Percentiles rank a stretch among this genome's conserved stretches.
These are phyloP conservation scores for Plasmodium cynomolgi DNA, from an alignment of 169 alveolate species.

Conservation along the genomic window DNA sequence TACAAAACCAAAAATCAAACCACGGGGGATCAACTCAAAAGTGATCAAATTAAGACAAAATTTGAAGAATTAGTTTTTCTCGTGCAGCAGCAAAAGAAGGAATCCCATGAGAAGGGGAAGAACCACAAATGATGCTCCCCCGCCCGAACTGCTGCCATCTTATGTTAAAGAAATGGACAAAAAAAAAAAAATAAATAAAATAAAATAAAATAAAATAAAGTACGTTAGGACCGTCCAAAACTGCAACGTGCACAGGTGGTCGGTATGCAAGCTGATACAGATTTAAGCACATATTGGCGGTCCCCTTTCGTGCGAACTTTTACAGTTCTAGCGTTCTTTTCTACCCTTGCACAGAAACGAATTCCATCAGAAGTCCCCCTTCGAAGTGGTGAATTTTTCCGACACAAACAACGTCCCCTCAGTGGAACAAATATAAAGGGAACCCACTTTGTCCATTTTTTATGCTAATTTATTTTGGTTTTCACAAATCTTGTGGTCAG, in stretches of 20 bases:
- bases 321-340: not conserved
- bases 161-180: not conserved
- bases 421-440: not conserved
- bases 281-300: not conserved
- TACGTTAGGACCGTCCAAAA: not conserved
- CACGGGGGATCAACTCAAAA: conserved; percentile 2
- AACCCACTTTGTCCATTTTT: not conserved
- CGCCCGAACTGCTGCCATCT: not conserved
- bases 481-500: not conserved
- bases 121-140: not conserved
- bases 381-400: not conserved
- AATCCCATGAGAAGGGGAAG: not conserved
- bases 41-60: conserved; percentile 8
- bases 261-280: not conserved
- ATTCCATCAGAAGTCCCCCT: not conserved
- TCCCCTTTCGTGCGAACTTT: not conserved
- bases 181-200: not conserved
- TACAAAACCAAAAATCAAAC: conserved; percentile 50
- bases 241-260: not conserved
- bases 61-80: conserved; percentile 62
- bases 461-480: too few relatives aligned
- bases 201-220: too few relatives aligned
- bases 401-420: not conserved
- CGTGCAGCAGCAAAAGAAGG: conserved; percentile 31
- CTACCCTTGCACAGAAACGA: not conserved